Percentiles rank a stretch among this genome's conserved stretches.
Evolutionary conservation across 2,329 filamentous ascomycete species (phyloP).

Genomic region (Diaporthe ampelina): DNA sequence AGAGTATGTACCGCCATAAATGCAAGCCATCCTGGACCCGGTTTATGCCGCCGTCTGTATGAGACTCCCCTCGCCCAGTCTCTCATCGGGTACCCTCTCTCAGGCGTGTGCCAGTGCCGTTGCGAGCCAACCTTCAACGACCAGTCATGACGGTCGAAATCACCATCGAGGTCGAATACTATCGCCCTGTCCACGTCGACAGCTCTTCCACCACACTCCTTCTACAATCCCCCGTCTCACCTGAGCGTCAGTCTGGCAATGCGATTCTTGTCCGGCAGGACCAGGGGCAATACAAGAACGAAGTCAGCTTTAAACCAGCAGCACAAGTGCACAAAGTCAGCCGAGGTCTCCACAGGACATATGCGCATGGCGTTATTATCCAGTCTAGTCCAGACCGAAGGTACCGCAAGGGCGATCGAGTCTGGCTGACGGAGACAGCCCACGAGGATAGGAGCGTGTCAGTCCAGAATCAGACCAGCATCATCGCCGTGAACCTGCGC

Average conservation of each 20-base stretch:
- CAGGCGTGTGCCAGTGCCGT: neutral
- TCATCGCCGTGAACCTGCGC: conserved; percentile 34
- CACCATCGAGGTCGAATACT: conserved; percentile 36
- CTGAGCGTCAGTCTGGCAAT: neutral
- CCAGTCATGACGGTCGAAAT: conserved; percentile 27
- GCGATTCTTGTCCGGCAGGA: conserved; percentile 34
- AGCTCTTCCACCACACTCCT: neutral
- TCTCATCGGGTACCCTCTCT: neutral
- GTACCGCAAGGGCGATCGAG: conserved; percentile 30
- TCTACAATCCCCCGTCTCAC: conserved; percentile 33
- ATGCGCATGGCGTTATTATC: conserved; percentile 35
- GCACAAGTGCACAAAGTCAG: neutral
- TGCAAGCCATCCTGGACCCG: neutral
- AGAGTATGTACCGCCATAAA: neutral
- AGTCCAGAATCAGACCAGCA: neutral
- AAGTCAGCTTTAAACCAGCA: conserved; percentile 18
- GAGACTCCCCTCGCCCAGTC: neutral
- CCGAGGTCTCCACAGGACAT: neutral
- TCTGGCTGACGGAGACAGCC: conserved; percentile 33
- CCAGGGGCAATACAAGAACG: conserved; percentile 29
- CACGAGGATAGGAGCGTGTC: neutral
- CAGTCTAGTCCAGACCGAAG: neutral
- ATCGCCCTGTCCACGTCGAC: conserved; percentile 28
- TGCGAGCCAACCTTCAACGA: neutral
- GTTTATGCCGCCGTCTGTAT: neutral